Evolutionary conservation across 2,329 filamentous ascomycete genomes (phyloP), one percentile per base, ranked within the genome.

Genomic region (Chaetomiaceae sp.): DNA sequence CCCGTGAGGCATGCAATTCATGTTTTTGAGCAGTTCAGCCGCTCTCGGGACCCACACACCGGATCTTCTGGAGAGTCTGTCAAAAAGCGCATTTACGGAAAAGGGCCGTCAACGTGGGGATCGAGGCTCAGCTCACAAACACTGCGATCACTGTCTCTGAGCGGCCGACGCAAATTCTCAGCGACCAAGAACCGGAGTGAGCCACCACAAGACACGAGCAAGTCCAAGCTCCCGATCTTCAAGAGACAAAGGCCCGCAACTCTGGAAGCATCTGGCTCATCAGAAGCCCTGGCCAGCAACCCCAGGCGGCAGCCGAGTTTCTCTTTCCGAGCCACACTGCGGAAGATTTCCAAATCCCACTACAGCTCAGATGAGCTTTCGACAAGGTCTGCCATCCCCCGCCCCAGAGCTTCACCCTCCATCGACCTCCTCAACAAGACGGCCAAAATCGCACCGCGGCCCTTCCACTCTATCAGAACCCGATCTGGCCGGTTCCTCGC

Each of bases 11-110:
- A 60, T 10, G 58, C 51, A 20, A 63, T 66, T 30, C 47, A 43
- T n/a, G 35, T 60, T n/a, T 64, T 65, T 43, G 62, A 66, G 39
- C 41, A 50, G 3, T 30, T 65, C 3, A 53, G 50, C 19, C 43
- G 51, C 1, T 30, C 50, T 0, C 17, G 27, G 13, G 46, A 17
- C 21, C 47, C 19, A 8, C 23, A 33, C 10, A n/a, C 21, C 21
- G 34, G 10, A 19, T 27, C 30, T 17, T 37, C 16, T 12, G 27
- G 8, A n/a, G 16, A 27, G 3, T 44, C 27, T 3, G n/a, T n/a
- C n/a, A n/a, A 10, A 17, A 33, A 9, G n/a, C 37, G 7, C 35
- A 17, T 5, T 42, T 39, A 38, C 40, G 38, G n/a, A 23, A 35
- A 44, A 17, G 14, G 3, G 30, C 2, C 30, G 30, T 33, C 31